phyloP scores from a whole-genome alignment of 176 grass and related monocot species.

The Carex kokanica region DNA sequence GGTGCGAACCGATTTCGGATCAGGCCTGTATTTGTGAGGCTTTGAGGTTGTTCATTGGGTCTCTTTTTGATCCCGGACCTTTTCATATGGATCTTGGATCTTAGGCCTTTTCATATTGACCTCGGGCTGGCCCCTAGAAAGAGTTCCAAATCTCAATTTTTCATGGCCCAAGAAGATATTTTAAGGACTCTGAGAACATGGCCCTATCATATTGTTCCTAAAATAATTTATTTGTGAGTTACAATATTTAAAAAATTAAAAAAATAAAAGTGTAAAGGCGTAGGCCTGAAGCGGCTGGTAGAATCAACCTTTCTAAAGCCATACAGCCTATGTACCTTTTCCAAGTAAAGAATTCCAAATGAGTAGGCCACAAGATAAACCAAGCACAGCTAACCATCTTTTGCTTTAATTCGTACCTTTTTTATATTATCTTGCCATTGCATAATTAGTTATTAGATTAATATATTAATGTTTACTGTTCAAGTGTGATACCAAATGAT shows the following conservation, averaged over 20 bases:
- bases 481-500: constrained; percentile 4
- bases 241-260: neutral
- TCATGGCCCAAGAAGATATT: no score
- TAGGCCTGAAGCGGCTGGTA: constrained; percentile 8
- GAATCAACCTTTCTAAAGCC: constrained; percentile 17
- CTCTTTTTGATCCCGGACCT: no score
- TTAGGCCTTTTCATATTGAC: no score
- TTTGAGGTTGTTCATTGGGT: no score
- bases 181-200: no score
- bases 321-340: neutral
- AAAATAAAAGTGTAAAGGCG: neutral
- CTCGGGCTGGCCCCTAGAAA: no score
- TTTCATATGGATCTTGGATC: no score
- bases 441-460: neutral
- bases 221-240: neutral
- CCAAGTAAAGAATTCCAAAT: constrained; percentile 9
- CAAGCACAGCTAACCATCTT: neutral
- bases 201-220: no score
- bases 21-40: no score
- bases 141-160: no score
- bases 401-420: neutral
- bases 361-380: constrained; percentile 29
- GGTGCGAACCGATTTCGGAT: no score
- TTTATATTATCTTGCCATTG: constrained; percentile 7
- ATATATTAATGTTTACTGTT: constrained; percentile 3